Evolutionary conservation across 2,329 filamentous ascomycete species (phyloP), one percentile per base, ranked within the genome.

Genomic region (Ampelomyces quisqualis): DNA sequence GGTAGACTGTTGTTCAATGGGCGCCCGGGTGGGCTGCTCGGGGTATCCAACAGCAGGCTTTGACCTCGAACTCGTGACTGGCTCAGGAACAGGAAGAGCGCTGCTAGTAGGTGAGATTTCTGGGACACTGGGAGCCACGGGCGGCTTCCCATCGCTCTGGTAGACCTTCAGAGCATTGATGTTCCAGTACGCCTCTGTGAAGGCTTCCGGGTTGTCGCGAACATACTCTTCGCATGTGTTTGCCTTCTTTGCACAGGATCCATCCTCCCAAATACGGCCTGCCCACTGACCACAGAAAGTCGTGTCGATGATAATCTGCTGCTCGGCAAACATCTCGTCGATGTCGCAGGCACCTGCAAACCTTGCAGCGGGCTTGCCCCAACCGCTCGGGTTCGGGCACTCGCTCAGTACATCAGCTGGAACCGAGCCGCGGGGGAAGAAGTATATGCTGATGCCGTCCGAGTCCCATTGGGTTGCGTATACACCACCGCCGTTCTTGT

Each of bases 241-340:
- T 0, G 81, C 86, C 51, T 80, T 73, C 27, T 76, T 69, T 1
- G 76, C 70, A 66, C 86, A 90, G 29, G 77, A 75, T 45, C 82
- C 76, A 21, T 65, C 59, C 34, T 60, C 58, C 84, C 86, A 95
- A 22, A 83, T 80, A 28, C 72, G 64, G 17, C 88, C 88, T 2
- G 90, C 90, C 90, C 90, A 95, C 60, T 85, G 80, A 14, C 90
- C 90, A 68, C 90, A 96, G 66, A 95, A 88, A 5, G 86, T 86
- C 1, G 84, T 93, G 70, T 91, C 82, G 67, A 93, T 84, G 49
- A 91, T 79, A 49, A 96, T 82, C 55, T 84, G 79, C 72, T 95
- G 79, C 45, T 85, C 69, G 45, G 73, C 72, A 72, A 96, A 94
- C 67, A 84, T 77, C 1, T 69, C 51, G 45, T 82, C 73, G 50